Evolutionary conservation across 2,329 filamentous ascomycete genomes (phyloP).

Genomic region (Polychaeton citri): DNA sequence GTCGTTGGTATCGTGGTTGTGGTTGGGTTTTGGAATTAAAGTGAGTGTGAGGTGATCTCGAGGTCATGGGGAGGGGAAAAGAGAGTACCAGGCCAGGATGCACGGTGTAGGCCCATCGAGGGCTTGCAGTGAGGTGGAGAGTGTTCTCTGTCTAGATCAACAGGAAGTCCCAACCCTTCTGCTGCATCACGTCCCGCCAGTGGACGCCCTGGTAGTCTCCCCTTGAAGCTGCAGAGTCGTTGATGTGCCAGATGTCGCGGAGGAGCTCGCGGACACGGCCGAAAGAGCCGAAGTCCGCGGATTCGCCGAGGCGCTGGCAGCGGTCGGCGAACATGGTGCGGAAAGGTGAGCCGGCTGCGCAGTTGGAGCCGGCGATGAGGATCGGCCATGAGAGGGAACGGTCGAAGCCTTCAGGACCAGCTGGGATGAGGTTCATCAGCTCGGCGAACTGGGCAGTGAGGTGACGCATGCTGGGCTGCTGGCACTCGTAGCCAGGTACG

Average conservation of each 20-base stretch:
- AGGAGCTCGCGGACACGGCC: constrained; percentile 69
- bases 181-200: constrained; percentile 89
- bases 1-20: too few species aligned
- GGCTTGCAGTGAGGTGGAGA: constrained; percentile 3
- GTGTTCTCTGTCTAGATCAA: constrained; percentile 66
- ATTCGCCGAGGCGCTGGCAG: constrained; percentile 58
- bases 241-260: constrained; percentile 65
- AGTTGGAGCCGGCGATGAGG: constrained; percentile 71
- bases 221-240: constrained; percentile 47
- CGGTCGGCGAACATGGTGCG: constrained; percentile 66
- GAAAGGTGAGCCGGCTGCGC: constrained; percentile 59
- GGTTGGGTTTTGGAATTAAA: too few species aligned
- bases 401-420: constrained; percentile 71
- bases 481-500: constrained; percentile 73
- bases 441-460: constrained; percentile 67
- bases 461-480: constrained; percentile 58
- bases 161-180: constrained; percentile 84
- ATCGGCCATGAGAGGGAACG: constrained; percentile 88
- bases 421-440: constrained; percentile 69
- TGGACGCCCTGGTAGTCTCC: constrained; percentile 55
- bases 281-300: constrained; percentile 71
- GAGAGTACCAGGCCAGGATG: constrained; percentile 20
- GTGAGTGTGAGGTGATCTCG: too few species aligned
- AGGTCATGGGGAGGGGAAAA: too few species aligned
- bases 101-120: constrained; percentile 10